Base-by-base conservation (phyloP, 2,329 filamentous ascomycete species). In the Ascocoryne sarcoides region DNA sequence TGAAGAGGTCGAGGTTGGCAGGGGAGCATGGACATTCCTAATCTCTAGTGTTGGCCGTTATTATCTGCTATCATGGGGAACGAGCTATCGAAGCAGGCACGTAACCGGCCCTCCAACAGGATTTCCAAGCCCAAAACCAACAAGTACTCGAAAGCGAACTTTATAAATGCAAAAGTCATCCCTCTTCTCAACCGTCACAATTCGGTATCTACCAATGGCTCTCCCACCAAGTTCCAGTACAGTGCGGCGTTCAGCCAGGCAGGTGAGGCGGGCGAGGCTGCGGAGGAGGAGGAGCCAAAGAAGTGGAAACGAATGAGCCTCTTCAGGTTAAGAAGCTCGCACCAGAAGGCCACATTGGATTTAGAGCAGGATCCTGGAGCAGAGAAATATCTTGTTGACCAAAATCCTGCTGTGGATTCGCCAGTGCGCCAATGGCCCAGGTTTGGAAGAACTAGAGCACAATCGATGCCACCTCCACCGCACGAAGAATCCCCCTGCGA, bases 61-160 rank as follows among this genome's bases (percentile, higher is more conserved):
- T 39, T 20, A n/a, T 38, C 26, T 34, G 23, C 36, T 44, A 50
- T 20, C 29, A 57, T 57, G 56, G 56, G 54, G 8, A 56, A 57
- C 42, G 46, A 48, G 32, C 56, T 55, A 38, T 56, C 9, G 39
- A 35, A 15, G 43, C 48, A 26, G 38, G 36, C 23, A 44, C 51
- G 15, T 32, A 44, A 48, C 21, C 43, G 46, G 40, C 32, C 43
- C 5, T 39, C 42, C 10, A 57, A 57, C 31, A 57, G 48, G 37
- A 36, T 60, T n/a, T 59, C 56, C 12, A 60, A 60, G 38, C 57
- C 57, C 1, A 53, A 45, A 34, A 58, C 57, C 15, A 58, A 51
- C 33, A 44, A 39, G 26, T 40, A 53, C 19, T 51, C 50, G 5
- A 47, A 34, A 4, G 43, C 44, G 3, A 48, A 46, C 32, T 41